These are phyloP conservation scores for Pulicaria dysenterica DNA, from an alignment of 129 eudicot species.

Conservation along the genomic window DNA sequence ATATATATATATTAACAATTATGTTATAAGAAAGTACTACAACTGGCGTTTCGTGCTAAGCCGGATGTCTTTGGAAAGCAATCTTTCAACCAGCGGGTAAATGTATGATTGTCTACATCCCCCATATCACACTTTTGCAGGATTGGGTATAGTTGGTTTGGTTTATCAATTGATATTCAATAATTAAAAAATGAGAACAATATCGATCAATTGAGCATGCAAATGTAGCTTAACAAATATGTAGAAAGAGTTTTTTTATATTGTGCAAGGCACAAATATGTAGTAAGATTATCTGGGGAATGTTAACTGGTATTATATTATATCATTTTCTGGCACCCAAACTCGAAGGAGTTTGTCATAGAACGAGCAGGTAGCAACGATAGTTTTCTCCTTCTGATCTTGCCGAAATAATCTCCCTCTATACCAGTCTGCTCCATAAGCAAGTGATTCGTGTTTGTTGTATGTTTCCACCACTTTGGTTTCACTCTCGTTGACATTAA, in stretches of 20 bases:
- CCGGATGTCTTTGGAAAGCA: too few species aligned
- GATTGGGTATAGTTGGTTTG: too few species aligned
- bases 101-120: too few species aligned
- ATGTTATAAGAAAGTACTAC: too few species aligned
- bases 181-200: slow-evolving; percentile 9
- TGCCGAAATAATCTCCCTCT: slow-evolving; percentile 38
- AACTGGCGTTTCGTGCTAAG: too few species aligned
- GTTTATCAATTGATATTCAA: neutral
- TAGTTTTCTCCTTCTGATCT: slow-evolving; percentile 45
- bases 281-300: slow-evolving; percentile 1
- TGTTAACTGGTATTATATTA: slow-evolving; percentile 16
- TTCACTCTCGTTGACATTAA: slow-evolving; percentile 45
- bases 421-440: slow-evolving; percentile 97
- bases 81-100: too few species aligned
- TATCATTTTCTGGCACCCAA: slow-evolving; percentile 69
- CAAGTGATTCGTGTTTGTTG: slow-evolving; percentile 76
- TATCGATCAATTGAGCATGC: slow-evolving; percentile 7
- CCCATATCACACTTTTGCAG: too few species aligned
- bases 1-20: too few species aligned
- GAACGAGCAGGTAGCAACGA: slow-evolving; percentile 87
- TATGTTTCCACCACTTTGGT: slow-evolving; percentile 56
- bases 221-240: slow-evolving; percentile 9
- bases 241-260: too few species aligned
- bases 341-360: slow-evolving; percentile 76
- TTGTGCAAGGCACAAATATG: too few species aligned